Evolutionary conservation across 164 flowering plant genomes (phyloP), one percentile per base, ranked within the genome.

Genomic region (Umbellularia californica): DNA sequence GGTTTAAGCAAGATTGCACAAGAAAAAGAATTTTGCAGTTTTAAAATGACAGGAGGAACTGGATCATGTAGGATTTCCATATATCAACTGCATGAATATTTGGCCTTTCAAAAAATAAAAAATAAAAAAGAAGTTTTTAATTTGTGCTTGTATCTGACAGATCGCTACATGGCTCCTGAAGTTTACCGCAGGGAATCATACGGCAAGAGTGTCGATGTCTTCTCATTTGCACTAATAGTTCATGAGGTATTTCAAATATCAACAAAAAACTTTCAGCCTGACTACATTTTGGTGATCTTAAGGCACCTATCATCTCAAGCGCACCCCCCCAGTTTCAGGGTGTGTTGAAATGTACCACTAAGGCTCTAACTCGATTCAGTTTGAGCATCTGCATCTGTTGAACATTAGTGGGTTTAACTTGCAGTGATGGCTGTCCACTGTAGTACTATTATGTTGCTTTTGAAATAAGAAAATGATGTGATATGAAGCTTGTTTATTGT

Each of bases 111-210:
- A 4, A 23, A 64, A 23, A 22, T 22, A 13, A 3, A 58, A 58
- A 58, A 15, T 17, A 2, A 5, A 4, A 58, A 20, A n/a, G 13
- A 64, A 64, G 67, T 1, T 4, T 25, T 5, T 65, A 14, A 28
- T 19, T 67, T 67, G 28, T 67, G 19, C 47, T 4, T 67, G 19
- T 10, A 30, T 67, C 27, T 1, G 19, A 68, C 82, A 88, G 92
- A 82, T 81, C 90, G 92, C 64, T 87, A 88, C 69, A 87, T 88
- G 90, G 92, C 92, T 30, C 92, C 90, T 23, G 92, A 88, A 75
- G 92, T 88, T 27, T 88, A 81, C 75, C 87, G 92, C 47, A 78
- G 90, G 70, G 92, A 88, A 77, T 83, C 89, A 60, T 88, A 88
- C 77, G 92, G 90, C 74, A 86, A 82, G 81, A 87, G 88, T 76